Conservation (phyloP, 2,329 filamentous ascomycete species). For the Ambrosiella beaveri region DNA sequence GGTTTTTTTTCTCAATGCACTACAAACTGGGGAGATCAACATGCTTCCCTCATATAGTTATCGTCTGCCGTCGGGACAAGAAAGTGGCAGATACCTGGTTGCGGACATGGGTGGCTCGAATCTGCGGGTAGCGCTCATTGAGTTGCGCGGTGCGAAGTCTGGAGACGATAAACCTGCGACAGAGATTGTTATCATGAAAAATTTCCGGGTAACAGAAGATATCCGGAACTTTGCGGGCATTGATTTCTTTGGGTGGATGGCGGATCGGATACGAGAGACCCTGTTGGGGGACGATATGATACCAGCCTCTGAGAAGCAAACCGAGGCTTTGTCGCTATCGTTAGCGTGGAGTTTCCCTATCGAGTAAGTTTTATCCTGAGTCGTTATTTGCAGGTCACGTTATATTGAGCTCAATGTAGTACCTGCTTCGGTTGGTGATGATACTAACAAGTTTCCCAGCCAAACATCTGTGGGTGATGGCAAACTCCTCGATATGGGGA, state of each 20-base stretch:
- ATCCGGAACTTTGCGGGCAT: conserved; percentile 41
- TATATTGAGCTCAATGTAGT: not conserved
- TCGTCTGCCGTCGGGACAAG: conserved; percentile 41
- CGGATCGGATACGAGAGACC: conserved; percentile 39
- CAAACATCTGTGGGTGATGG: conserved; percentile 47
- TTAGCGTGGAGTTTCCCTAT: conserved; percentile 55
- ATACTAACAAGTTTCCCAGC: conserved; percentile 23
- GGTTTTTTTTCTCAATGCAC: conserved; percentile 35
- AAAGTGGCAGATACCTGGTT: conserved; percentile 42
- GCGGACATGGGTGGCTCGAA: conserved; percentile 56
- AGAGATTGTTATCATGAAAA: conserved; percentile 25
- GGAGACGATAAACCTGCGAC: conserved; percentile 31
- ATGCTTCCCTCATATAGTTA: conserved; percentile 53
- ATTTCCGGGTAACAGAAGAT: conserved; percentile 37
- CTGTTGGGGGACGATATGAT: conserved; percentile 20
- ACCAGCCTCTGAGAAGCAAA: conserved; percentile 16
- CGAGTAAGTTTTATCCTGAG: conserved; percentile 32
- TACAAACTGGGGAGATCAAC: conserved; percentile 35
- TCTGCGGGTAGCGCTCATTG: conserved; percentile 45
- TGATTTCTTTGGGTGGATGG: conserved; percentile 53
- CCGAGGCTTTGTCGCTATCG: conserved; percentile 37
- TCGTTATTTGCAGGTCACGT: not conserved
- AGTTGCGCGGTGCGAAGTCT: conserved; percentile 24
- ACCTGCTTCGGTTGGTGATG: not conserved
- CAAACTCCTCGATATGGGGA: conserved; percentile 45